phyloP scores from a whole-genome alignment of 1,139 yeast genomes.

The Protomyces gravidus region DNA sequence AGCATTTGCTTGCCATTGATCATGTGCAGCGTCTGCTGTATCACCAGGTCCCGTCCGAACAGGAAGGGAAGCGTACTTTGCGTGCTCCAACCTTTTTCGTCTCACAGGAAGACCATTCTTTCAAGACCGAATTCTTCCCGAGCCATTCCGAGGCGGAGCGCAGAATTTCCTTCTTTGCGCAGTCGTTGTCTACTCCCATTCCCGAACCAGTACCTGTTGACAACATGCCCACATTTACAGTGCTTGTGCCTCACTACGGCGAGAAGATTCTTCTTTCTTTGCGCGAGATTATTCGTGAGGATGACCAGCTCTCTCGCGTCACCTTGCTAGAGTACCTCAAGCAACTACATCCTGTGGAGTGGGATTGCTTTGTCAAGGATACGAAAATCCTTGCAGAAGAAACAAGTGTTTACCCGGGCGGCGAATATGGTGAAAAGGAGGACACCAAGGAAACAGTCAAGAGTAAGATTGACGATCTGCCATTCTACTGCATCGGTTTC shows the following conservation, averaged over 20 bases:
- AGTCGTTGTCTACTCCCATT: slow-evolving; percentile 94
- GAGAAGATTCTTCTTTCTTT: slow-evolving; percentile 92
- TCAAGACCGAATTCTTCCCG: slow-evolving; percentile 94
- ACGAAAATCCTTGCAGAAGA: slow-evolving; percentile 98
- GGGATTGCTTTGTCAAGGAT: slow-evolving; percentile 99
- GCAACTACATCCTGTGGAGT: slow-evolving; percentile 96
- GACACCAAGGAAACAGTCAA: slow-evolving; percentile 66
- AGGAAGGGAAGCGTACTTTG: slow-evolving; percentile 95
- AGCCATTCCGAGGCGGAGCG: slow-evolving; percentile 96
- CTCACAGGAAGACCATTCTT: slow-evolving; percentile 93
- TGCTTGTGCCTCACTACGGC: slow-evolving; percentile 94
- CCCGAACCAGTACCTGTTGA: slow-evolving; percentile 98
- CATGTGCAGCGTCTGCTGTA: slow-evolving; percentile 94
- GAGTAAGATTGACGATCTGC: slow-evolving; percentile 91
- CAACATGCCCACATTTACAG: slow-evolving; percentile 98
- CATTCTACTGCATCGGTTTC: slow-evolving; percentile 98
- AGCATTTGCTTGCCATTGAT: slow-evolving; percentile 92
- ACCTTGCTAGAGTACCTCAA: slow-evolving; percentile 92
- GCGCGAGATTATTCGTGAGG: slow-evolving; percentile 97
- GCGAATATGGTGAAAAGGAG: slow-evolving; percentile 47
- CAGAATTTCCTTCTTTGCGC: slow-evolving; percentile 98
- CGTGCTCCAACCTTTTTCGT: slow-evolving; percentile 99
- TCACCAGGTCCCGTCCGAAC: slow-evolving; percentile 89
- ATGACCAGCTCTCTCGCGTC: slow-evolving; percentile 96
- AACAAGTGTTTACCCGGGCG: slow-evolving; percentile 70